Percentiles rank a stretch among this genome's conserved stretches.
Conservation (phyloP, 2,329 filamentous ascomycete species). For the Niveomyces coronatus region DNA sequence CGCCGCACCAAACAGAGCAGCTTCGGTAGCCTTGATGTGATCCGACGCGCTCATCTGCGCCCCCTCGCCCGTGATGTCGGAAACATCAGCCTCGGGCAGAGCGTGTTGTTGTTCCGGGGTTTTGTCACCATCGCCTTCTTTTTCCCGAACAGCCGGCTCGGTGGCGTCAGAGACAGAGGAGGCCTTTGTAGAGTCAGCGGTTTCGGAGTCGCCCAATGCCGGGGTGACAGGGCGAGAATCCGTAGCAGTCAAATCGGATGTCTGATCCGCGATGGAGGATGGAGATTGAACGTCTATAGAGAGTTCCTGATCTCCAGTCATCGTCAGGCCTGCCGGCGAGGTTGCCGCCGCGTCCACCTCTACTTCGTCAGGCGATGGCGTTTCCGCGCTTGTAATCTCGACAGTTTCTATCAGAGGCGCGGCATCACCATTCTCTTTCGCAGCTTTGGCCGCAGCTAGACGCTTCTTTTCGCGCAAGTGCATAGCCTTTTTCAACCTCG, state of each 20-base stretch:
- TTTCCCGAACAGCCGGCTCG: slow-evolving; percentile 43
- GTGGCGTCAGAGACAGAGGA: slow-evolving; percentile 55
- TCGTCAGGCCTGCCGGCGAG: slow-evolving; percentile 21
- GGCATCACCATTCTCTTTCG: slow-evolving; percentile 16
- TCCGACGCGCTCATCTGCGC: slow-evolving; percentile 2
- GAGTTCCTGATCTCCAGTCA: slow-evolving; percentile 8
- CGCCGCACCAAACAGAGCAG: slow-evolving; percentile 14
- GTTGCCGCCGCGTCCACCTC: not conserved
- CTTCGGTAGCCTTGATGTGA: slow-evolving; percentile 10
- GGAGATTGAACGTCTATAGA: slow-evolving; percentile 34
- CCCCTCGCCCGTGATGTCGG: not conserved
- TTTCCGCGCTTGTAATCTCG: slow-evolving; percentile 10
- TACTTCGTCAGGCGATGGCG: not conserved
- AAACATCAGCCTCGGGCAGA: not conserved
- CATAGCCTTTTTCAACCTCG: slow-evolving; percentile 86
- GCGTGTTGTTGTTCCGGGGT: slow-evolving; percentile 12
- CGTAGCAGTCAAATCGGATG: slow-evolving; percentile 36
- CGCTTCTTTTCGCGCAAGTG: slow-evolving; percentile 77
- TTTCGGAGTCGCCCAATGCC: slow-evolving; percentile 40
- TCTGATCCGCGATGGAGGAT: slow-evolving; percentile 33
- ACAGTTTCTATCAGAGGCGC: slow-evolving; percentile 15
- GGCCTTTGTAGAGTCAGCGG: slow-evolving; percentile 50
- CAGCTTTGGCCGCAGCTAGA: slow-evolving; percentile 13
- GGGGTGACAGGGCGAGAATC: slow-evolving; percentile 52
- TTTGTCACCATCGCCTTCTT: slow-evolving; percentile 14